Conservation (phyloP, 306 rosid species). For the Lathyrus tuberosus region DNA sequence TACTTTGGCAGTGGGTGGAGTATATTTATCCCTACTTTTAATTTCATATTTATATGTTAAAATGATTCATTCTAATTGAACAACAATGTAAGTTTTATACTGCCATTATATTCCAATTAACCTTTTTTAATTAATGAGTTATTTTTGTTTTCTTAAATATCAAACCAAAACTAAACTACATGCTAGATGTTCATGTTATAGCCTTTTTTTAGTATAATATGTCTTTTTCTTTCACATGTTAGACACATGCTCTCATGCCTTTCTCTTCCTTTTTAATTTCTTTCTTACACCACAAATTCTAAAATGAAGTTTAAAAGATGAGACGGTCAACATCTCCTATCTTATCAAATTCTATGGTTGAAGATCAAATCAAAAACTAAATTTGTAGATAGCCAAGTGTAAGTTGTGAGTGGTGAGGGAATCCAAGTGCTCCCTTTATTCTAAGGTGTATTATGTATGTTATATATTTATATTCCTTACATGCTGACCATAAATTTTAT, state of each 20-base stretch:
- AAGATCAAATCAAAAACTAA: not conserved
- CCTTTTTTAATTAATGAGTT: too few relatives aligned
- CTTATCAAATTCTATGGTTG: not conserved
- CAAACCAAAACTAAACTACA: too few relatives aligned
- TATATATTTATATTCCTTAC: not conserved
- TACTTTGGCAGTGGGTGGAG: too few relatives aligned
- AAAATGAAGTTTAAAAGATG: not conserved
- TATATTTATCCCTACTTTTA: too few relatives aligned
- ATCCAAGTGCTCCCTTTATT: not conserved
- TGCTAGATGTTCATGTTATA: too few relatives aligned
- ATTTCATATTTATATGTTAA: too few relatives aligned
- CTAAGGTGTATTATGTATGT: not conserved
- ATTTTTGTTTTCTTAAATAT: too few relatives aligned
- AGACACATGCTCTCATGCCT: not conserved
- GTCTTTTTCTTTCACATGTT: not conserved
- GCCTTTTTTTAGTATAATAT: too few relatives aligned
- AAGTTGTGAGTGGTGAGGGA: not conserved
- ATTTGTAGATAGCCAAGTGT: slow-evolving; percentile 1
- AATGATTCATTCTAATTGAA: too few relatives aligned
- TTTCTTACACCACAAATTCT: not conserved
- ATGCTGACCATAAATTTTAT: not conserved
- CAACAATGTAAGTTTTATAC: too few relatives aligned
- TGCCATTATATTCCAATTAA: too few relatives aligned
- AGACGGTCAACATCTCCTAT: not conserved
- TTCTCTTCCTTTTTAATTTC: not conserved